Base-by-base conservation (phyloP, 192 early-diverging fungal species). In the Coemansia sp. region DNA sequence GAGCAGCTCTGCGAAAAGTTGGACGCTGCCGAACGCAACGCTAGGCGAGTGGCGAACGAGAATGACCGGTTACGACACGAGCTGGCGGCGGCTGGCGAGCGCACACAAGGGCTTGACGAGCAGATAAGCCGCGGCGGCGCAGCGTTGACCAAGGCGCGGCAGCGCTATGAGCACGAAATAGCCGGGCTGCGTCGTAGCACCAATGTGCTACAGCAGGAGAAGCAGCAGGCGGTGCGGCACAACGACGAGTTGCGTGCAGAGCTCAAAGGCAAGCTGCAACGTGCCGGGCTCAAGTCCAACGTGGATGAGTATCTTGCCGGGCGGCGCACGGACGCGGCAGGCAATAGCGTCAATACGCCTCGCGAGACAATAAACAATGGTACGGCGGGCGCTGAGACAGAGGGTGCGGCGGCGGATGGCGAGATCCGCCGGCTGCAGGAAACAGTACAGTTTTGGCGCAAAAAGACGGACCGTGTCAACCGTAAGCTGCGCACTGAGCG, bases 161-260 rank as follows among this genome's bases (percentile, higher is more conserved):
- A 67, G 30, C 82, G 86, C 20, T 86, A 85, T 36, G 90, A 91
- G 58, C 85, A 90, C 54, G 89, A 90, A 14, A 84, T 89, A 61
- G 25, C 71, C 1, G 61, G 70, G 21, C 67, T 87, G 72, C 86
- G 89, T 10, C 87, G 85, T 29, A 84, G 80, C 42, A 54, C 69
- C 22, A 77, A 80, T 27, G 66, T 72, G 5, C 57, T 90, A 14
- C 87, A 90, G 62, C 83, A 87, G 58, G 90, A 93, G 25, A 89
- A 88, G 56, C 56, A 70, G 6, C 75, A 84, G 19, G 65, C 91
- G 6, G 7, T 66, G 2, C 85, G 85, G 51, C 78, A 84, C 36
- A 83, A 86, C 9, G 87, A 91, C 19, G 84, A 87, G 10, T 74
- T 91, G 55, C 86, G 76, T 17, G 76, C 67, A 22, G 84, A 86